Evolutionary conservation across 352 stramenopile species (phyloP).

Genomic region (Pythium biforme): DNA sequence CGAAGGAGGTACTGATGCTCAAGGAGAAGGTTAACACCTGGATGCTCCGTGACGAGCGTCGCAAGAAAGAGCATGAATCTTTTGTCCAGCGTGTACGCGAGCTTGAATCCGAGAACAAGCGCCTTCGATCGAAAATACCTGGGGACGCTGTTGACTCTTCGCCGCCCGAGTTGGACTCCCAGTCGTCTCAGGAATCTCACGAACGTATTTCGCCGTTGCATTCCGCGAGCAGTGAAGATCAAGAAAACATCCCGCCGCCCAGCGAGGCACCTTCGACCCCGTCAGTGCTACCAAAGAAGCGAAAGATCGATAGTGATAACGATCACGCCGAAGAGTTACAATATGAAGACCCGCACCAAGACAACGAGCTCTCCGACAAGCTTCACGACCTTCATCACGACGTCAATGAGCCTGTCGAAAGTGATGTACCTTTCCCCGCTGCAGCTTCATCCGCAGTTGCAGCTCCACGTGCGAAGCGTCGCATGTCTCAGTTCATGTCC

Average conservation of each 20-base stretch:
- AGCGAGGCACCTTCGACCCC: background rate
- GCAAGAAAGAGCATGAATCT: conserved; percentile 36
- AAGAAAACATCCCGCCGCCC: conserved; percentile 28
- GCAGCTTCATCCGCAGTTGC: background rate
- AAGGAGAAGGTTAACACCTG: conserved; percentile 56
- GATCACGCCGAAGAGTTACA: background rate
- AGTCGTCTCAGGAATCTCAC: conserved; percentile 1
- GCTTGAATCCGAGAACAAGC: conserved; percentile 22
- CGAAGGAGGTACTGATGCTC: conserved; percentile 34
- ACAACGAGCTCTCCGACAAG: background rate
- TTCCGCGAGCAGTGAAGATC: conserved; percentile 3
- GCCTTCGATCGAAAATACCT: background rate
- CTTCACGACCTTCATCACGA: background rate
- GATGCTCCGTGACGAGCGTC: conserved; percentile 49
- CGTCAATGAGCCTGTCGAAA: background rate
- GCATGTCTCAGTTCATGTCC: conserved; percentile 40
- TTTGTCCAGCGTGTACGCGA: conserved; percentile 18
- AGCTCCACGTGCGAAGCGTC: conserved; percentile 19
- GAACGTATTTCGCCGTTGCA: background rate
- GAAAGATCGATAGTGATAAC: conserved; percentile 18
- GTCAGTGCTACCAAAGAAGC: background rate
- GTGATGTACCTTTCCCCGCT: background rate
- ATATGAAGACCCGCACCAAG: background rate
- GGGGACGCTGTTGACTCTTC: background rate
- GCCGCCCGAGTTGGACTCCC: background rate